Percentiles rank a stretch among this genome's conserved stretches.
Evolutionary conservation across 2,329 filamentous ascomycete species (phyloP).

Genomic region (Penicillium digitatum): DNA sequence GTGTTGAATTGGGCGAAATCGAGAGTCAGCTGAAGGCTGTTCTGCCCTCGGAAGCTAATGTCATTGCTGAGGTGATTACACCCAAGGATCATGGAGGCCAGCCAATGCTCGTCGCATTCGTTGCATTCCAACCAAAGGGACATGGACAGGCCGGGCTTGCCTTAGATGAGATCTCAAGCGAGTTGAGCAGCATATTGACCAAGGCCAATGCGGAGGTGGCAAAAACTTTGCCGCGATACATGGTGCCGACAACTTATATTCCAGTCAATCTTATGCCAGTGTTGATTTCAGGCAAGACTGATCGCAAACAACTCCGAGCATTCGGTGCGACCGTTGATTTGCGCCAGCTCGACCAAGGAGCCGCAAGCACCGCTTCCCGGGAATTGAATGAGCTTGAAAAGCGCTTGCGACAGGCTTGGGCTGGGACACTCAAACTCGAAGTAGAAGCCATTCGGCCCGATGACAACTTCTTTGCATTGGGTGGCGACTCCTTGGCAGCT

Average conservation of each 20-base stretch:
- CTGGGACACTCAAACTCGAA: conserved; percentile 29
- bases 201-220: conserved; percentile 23
- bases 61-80: conserved; percentile 50
- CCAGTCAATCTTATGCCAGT: conserved; percentile 43
- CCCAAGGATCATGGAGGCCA: conserved; percentile 29
- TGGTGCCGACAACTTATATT: conserved; percentile 43
- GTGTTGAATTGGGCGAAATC: conserved; percentile 44
- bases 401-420: conserved; percentile 35
- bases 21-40: conserved; percentile 34
- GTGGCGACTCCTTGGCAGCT: conserved; percentile 35
- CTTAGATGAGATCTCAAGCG: conserved; percentile 15
- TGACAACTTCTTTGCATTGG: conserved; percentile 39
- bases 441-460: conserved; percentile 33
- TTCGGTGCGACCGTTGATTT: conserved; percentile 35
- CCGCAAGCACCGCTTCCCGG: conserved; percentile 14
- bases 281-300: conserved; percentile 45
- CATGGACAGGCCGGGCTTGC: conserved; percentile 16
- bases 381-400: conserved; percentile 33
- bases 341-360: conserved; percentile 28
- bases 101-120: conserved; percentile 31
- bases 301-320: conserved; percentile 37
- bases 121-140: conserved; percentile 26
- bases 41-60: conserved; percentile 32
- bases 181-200: conserved; percentile 17
- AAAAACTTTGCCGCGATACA: conserved; percentile 31